Conservation (phyloP, 345 rosid genomes). For the Crucihimalaya himalaica region DNA sequence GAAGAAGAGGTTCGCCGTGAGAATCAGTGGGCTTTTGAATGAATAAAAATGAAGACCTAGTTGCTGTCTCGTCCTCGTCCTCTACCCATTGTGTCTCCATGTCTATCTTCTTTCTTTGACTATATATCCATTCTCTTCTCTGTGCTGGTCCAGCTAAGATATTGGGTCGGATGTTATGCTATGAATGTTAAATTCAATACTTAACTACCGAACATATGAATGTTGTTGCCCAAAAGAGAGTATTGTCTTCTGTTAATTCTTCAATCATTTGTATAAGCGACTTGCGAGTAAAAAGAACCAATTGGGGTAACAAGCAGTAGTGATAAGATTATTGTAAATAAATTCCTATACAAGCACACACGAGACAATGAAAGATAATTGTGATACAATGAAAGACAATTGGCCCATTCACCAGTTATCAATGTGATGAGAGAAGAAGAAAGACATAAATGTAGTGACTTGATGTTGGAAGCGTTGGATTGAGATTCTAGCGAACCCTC, state of each 20-base stretch:
- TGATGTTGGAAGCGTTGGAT: background rate
- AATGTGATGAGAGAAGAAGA: background rate
- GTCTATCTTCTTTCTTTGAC: conserved; percentile 13
- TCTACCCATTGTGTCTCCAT: background rate
- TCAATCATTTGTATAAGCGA: background rate
- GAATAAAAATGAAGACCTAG: background rate
- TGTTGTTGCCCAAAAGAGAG: background rate
- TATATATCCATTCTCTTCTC: background rate
- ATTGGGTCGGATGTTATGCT: conserved; percentile 15
- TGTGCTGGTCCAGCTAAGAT: background rate
- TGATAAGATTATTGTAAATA: background rate
- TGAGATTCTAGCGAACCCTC: conserved; percentile 39
- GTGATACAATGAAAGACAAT: conserved; percentile 8
- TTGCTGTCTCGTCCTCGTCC: background rate
- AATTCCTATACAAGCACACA: background rate
- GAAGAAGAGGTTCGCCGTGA: conserved; percentile 67
- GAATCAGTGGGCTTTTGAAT: conserved; percentile 74
- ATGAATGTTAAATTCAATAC: background rate
- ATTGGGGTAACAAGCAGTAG: too few relatives aligned
- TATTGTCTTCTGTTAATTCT: background rate
- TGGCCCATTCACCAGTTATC: background rate
- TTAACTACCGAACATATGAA: background rate
- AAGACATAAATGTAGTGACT: conserved; percentile 3
- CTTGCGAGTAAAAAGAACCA: too few relatives aligned
- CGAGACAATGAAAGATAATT: background rate